Evolutionary conservation across 2,329 filamentous ascomycete species (phyloP).

Genomic region (Aspergillus fumigatus): DNA sequence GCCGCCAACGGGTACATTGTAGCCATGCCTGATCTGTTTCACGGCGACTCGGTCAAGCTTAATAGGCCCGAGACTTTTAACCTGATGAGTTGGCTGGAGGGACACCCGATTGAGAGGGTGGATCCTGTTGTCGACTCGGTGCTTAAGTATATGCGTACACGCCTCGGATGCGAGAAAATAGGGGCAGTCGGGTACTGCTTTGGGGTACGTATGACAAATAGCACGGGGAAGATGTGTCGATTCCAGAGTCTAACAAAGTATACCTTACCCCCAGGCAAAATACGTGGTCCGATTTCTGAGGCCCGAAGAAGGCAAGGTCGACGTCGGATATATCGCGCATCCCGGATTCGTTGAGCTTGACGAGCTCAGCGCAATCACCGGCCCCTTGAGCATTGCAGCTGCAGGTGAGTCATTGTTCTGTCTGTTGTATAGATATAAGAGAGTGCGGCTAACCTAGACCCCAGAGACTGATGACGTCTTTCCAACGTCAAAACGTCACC

Average conservation of each 20-base stretch:
- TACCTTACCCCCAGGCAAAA: conserved; percentile 29
- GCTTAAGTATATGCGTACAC: conserved; percentile 33
- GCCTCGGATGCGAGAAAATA: conserved; percentile 26
- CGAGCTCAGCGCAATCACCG: conserved; percentile 59
- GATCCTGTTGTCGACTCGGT: conserved; percentile 47
- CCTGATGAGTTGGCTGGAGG: conserved; percentile 44
- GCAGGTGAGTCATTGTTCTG: conserved; percentile 25
- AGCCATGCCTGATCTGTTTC: conserved; percentile 64
- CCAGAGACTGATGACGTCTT: conserved; percentile 57
- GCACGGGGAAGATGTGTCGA: too few relatives aligned
- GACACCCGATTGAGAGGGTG: conserved; percentile 40
- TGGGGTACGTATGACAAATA: background rate
- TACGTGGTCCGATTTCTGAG: conserved; percentile 64
- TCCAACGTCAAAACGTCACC: conserved; percentile 54
- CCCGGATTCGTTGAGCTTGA: conserved; percentile 65
- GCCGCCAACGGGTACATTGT: conserved; percentile 65
- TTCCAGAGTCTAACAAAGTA: too few relatives aligned
- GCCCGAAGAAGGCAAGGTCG: conserved; percentile 51
- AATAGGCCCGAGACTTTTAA: conserved; percentile 49
- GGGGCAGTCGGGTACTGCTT: conserved; percentile 49
- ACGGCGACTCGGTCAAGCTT: conserved; percentile 55
- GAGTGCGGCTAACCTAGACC: too few relatives aligned
- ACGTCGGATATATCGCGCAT: conserved; percentile 67
- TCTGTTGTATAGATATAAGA: too few relatives aligned
- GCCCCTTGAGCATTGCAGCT: conserved; percentile 60